A percentile compares a stretch with the other conserved stretches of the same genome.
phyloP scores from a whole-genome alignment of 2,329 filamentous ascomycete genomes.

The Colletotrichum destructivum region DNA sequence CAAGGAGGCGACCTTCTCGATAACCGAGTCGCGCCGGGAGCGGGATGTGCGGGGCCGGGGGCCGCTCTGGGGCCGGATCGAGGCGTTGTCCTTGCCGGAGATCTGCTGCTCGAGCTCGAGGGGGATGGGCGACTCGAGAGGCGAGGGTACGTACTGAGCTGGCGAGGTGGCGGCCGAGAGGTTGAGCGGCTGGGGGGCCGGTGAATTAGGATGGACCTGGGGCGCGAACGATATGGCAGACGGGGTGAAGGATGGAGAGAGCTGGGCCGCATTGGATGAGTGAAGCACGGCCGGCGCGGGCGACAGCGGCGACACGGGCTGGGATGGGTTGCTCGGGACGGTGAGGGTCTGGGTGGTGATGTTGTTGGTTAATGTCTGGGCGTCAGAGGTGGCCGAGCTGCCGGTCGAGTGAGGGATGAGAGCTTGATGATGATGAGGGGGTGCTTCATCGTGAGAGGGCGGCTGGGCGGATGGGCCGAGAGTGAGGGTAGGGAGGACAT shows the following conservation, averaged over 20 bases:
- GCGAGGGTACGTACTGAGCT: conserved; percentile 33
- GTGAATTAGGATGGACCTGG: conserved; percentile 38
- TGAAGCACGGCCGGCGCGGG: conserved; percentile 21
- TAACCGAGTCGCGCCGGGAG: conserved; percentile 39
- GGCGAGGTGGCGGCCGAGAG: conserved; percentile 31
- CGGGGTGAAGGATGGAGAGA: conserved; percentile 31
- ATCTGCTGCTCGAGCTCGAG: conserved; percentile 35
- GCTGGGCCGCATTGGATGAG: conserved; percentile 14
- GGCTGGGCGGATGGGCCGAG: conserved; percentile 35
- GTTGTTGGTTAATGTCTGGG: conserved; percentile 29
- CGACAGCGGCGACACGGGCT: conserved; percentile 31
- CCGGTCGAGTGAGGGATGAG: conserved; percentile 26
- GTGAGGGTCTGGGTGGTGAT: conserved; percentile 31
- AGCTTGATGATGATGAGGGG: conserved; percentile 1
- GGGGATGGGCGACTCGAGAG: conserved; percentile 36
- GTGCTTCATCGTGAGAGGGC: conserved; percentile 35
- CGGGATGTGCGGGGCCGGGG: conserved; percentile 39
- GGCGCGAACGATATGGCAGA: conserved; percentile 41
- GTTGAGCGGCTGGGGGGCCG: conserved; percentile 36
- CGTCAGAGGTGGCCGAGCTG: conserved; percentile 22
- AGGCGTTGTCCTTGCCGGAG: conserved; percentile 29
- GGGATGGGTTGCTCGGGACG: conserved; percentile 23
- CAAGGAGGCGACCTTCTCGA: conserved; percentile 40
- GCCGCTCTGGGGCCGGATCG: conserved; percentile 30
- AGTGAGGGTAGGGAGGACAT: conserved; percentile 29